Base-by-base conservation (phyloP, 352 stramenopile genomes). In the Thalassiosira mediterranea region DNA sequence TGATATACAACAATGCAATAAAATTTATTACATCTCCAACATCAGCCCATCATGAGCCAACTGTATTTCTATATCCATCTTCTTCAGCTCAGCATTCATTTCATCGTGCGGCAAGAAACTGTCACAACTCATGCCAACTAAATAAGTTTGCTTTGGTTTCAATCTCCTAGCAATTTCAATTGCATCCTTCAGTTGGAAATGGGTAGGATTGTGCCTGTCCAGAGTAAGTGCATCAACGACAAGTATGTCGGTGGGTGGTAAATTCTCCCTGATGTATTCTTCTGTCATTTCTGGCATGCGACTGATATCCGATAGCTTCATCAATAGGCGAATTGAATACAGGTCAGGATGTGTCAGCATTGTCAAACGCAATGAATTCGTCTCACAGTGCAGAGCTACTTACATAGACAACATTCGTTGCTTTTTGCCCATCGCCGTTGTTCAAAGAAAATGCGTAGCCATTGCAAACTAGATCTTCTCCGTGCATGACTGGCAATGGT, bases 111-210 rank as follows among this genome's bases (percentile, higher is more conserved):
- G 68, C 19, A 78, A 61, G 53, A 91, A 90, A 25, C 32, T 26
- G 65, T 93, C 88, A 73, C 88, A 93, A 62, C 62, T 90, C 73
- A 93, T 92, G n/a, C 88, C 88, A 0, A 93, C 76, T 4, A 93
- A 25, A 72, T 77, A 91, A 0, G 79, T 88, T 38, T 79, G 57
- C 56, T 76, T 77, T 23, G 83, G 69, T 54, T 83, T 61, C 2
- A 93, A 64, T 52, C 68, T 60, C 51, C 67, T 53, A 10, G 75
- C 54, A n/a, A 90, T 37, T 58, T 73, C 64, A 11, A 90, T 48
- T 29, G 86, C 82, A 60, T 93, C 69, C 19, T 83, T 40, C 21
- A 93, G 54, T 32, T 62, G 86, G 63, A 81, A 89, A 67, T 93
- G 88, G 3, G 82, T 84, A 13, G 73, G 60, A 67, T 91, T 83